These are phyloP conservation scores for Debaryomyces subglobosus DNA, from an alignment of 1,139 yeast genomes.

Conservation along the genomic window DNA sequence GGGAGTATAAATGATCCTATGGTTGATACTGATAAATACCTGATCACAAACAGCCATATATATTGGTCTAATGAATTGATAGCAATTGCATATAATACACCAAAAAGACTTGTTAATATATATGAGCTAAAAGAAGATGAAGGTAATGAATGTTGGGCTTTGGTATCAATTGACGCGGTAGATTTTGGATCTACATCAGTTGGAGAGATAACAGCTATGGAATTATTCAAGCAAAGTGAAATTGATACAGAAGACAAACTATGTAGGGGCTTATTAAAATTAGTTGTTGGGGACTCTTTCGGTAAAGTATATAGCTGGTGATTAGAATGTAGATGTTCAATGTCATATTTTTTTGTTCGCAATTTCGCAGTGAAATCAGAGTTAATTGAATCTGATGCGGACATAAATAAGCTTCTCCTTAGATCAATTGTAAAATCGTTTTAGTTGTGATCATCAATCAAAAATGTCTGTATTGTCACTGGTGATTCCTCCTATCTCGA, in stretches of 20 bases:
- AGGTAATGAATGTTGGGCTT: conserved; percentile 24
- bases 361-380: background rate
- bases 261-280: conserved; percentile 33
- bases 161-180: conserved; percentile 24
- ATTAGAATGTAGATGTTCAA: background rate
- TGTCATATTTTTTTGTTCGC: background rate
- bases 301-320: conserved; percentile 39
- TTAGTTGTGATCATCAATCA: conserved; percentile 2
- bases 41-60: conserved; percentile 30
- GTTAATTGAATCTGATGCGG: conserved; percentile 2
- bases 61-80: conserved; percentile 45
- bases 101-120: conserved; percentile 22
- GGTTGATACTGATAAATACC: conserved; percentile 29
- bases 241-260: conserved; percentile 41
- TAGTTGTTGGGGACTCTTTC: conserved; percentile 42
- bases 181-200: conserved; percentile 15
- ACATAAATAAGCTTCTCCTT: background rate
- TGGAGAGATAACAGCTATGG: conserved; percentile 28
- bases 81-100: conserved; percentile 27
- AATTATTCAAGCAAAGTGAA: conserved; percentile 34
- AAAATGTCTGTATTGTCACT: conserved; percentile 3
- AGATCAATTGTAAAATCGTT: conserved; percentile 2
- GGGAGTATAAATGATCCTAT: conserved; percentile 35
- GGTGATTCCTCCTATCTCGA: conserved; percentile 33
- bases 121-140: conserved; percentile 23